Conservation (phyloP, 192 early-diverging fungal species). For the Spizellomyces punctatus region DNA sequence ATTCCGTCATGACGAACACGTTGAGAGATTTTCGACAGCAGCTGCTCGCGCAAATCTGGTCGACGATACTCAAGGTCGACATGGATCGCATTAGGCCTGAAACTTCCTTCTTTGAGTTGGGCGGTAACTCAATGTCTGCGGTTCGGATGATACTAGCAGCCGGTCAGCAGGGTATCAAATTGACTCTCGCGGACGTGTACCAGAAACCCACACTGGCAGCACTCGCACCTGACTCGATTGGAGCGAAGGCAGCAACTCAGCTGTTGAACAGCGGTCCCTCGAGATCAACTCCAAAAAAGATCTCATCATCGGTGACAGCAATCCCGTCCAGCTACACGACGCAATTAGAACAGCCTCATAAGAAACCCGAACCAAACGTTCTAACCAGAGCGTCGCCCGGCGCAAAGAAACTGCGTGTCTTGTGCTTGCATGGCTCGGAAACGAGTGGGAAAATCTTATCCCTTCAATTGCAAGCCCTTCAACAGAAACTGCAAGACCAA, state of each 20-base stretch:
- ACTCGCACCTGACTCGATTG: no score
- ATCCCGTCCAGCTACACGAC: background rate
- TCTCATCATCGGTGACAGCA: no score
- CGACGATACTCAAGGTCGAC: background rate
- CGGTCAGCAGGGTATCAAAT: background rate
- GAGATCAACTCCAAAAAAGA: background rate
- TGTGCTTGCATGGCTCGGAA: background rate
- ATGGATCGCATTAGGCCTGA: background rate
- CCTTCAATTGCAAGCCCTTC: background rate
- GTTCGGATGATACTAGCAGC: constrained; percentile 16
- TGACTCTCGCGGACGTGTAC: background rate
- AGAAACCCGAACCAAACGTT: no score
- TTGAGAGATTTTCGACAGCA: constrained; percentile 10
- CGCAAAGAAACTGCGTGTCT: no score
- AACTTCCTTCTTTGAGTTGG: constrained; percentile 45
- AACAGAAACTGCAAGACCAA: background rate
- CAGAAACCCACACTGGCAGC: background rate
- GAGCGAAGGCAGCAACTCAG: no score
- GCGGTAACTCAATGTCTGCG: constrained; percentile 41
- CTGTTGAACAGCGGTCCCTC: no score
- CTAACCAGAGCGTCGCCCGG: no score
- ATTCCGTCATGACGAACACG: no score
- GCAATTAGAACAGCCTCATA: background rate
- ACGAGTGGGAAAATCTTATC: background rate
- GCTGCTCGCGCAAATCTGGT: constrained; percentile 14